Evolutionary conservation across 2,329 filamentous ascomycete species (phyloP).

Genomic region (Rachicladosporium sp.): DNA sequence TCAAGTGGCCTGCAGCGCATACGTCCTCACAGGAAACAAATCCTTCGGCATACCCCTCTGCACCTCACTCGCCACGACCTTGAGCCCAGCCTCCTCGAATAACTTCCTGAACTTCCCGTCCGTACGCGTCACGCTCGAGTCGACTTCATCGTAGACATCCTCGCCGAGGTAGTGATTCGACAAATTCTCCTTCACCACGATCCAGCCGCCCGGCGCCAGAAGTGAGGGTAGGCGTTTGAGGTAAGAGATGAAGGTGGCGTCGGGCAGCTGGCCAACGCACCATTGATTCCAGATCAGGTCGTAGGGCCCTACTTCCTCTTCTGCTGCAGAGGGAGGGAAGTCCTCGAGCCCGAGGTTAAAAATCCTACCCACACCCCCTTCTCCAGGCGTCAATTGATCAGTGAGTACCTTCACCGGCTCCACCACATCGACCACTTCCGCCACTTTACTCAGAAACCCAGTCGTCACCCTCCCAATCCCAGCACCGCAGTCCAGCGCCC

Average conservation of each 20-base stretch:
- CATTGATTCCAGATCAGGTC: conserved; percentile 84
- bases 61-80: conserved; percentile 56
- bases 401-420: conserved; percentile 81
- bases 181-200: conserved; percentile 75
- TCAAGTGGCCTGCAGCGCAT: conserved; percentile 51
- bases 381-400: conserved; percentile 36
- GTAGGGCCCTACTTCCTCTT: conserved; percentile 37
- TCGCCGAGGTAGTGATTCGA: conserved; percentile 37
- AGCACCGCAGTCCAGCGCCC: conserved; percentile 49
- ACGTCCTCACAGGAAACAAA: conserved; percentile 64
- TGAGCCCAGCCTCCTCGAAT: conserved; percentile 57
- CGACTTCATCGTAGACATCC: conserved; percentile 63
- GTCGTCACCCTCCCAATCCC: conserved; percentile 75
- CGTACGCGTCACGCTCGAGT: conserved; percentile 66
- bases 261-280: conserved; percentile 74
- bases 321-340: conserved; percentile 40
- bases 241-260: conserved; percentile 57
- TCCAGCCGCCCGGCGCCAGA: conserved; percentile 38
- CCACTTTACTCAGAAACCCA: conserved; percentile 59
- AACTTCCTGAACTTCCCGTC: conserved; percentile 59
- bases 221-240: conserved; percentile 47
- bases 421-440: conserved; percentile 65
- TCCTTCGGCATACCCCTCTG: conserved; percentile 60
- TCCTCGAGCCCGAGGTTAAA: conserved; percentile 63
- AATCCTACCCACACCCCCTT: conserved; percentile 47